These are phyloP conservation scores for Xylaria sp. DNA, from an alignment of 2,329 filamentous ascomycete species.

Conservation along the genomic window DNA sequence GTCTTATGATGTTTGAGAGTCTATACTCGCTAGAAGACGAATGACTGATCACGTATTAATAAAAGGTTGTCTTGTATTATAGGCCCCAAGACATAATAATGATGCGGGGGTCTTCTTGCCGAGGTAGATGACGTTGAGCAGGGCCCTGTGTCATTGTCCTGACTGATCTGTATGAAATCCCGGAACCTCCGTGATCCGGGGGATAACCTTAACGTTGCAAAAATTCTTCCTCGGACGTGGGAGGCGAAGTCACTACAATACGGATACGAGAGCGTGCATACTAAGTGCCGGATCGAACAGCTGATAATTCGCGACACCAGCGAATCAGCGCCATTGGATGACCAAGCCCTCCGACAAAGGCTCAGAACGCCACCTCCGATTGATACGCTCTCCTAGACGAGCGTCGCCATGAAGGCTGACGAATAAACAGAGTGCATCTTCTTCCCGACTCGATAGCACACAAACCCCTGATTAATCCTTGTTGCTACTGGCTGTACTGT, in stretches of 20 bases:
- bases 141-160: neutral
- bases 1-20: neutral
- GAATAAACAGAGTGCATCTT: neutral
- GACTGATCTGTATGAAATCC: neutral
- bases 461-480: constrained; percentile 21
- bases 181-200: neutral
- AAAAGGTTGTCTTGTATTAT: neutral
- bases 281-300: constrained; percentile 10
- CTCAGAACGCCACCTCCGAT: neutral
- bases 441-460: neutral
- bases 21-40: neutral
- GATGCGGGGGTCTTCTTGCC: neutral
- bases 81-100: neutral
- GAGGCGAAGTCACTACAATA: constrained; percentile 6
- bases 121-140: neutral
- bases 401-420: neutral
- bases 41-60: neutral
- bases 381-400: neutral
- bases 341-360: too few species aligned
- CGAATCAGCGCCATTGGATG: neutral
- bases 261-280: constrained; percentile 11
- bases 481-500: constrained; percentile 13
- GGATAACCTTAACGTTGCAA: neutral
- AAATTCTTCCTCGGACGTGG: neutral
- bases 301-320: constrained; percentile 1